phyloP scores from a whole-genome alignment of 2,329 filamentous ascomycete genomes.

The Aspergillus ustus region DNA sequence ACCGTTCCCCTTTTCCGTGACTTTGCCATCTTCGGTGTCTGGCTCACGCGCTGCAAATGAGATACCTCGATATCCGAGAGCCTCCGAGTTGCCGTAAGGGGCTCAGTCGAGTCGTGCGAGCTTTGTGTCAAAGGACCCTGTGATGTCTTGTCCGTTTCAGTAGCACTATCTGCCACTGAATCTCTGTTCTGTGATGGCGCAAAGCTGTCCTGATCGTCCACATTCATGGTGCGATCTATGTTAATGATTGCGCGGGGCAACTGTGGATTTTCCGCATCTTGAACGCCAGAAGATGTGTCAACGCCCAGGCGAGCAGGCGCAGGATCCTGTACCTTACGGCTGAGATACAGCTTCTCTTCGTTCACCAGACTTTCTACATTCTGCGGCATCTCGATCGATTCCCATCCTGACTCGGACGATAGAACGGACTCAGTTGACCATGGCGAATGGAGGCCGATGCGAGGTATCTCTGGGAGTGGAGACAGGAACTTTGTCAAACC shows the following conservation, averaged over 20 bases:
- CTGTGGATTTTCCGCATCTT: not conserved
- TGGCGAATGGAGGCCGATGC: constrained; percentile 57
- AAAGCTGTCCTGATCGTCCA: not conserved
- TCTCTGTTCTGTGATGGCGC: not conserved
- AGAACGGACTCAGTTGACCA: constrained; percentile 70
- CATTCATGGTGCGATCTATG: not conserved
- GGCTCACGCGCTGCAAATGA: constrained; percentile 9
- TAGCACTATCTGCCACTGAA: not conserved
- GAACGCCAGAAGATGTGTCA: not conserved
- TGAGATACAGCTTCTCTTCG: constrained; percentile 76
- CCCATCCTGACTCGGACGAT: constrained; percentile 60
- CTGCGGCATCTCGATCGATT: constrained; percentile 69
- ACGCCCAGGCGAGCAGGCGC: constrained; percentile 6
- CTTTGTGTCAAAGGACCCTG: not conserved
- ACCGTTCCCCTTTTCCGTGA: constrained; percentile 6
- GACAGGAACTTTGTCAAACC: constrained; percentile 57
- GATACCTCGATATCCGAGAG: not conserved
- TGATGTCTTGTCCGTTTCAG: not conserved
- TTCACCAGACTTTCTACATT: constrained; percentile 77
- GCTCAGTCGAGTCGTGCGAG: not conserved
- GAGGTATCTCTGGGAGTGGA: constrained; percentile 52
- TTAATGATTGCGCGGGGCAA: constrained; percentile 23
- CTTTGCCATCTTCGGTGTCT: constrained; percentile 7
- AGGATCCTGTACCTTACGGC: constrained; percentile 54
- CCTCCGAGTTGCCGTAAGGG: not conserved